Conservation (phyloP, 352 stramenopile species). For the Pythium aristosporum region DNA sequence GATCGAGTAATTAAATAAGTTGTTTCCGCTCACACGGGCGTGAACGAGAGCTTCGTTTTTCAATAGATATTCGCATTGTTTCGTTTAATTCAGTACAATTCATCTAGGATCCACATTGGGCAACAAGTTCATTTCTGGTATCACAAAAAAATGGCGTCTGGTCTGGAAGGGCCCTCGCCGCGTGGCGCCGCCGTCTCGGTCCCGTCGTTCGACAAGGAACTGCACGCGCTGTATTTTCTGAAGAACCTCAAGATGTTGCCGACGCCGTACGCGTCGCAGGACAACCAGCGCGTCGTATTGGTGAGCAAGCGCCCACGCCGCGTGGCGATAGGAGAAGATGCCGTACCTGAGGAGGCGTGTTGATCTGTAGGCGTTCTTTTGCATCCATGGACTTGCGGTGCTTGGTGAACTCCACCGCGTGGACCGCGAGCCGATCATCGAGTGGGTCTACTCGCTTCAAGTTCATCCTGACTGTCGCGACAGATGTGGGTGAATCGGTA, state of each 20-base stretch:
- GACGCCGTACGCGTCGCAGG: slow-evolving; percentile 72
- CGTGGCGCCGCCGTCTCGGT: neutral
- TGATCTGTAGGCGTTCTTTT: slow-evolving; percentile 70
- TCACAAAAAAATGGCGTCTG: neutral
- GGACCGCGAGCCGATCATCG: slow-evolving; percentile 67
- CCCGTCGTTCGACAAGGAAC: slow-evolving; percentile 58
- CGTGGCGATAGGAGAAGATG: neutral
- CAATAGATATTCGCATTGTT: slow-evolving; percentile 26
- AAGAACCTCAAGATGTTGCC: slow-evolving; percentile 71
- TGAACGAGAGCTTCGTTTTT: slow-evolving; percentile 8
- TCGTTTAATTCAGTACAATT: slow-evolving; percentile 16
- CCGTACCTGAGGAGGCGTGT: neutral
- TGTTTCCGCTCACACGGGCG: neutral
- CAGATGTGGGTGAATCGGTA: slow-evolving; percentile 31
- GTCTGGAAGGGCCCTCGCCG: neutral
- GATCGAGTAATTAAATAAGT: slow-evolving; percentile 69
- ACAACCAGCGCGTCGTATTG: slow-evolving; percentile 79
- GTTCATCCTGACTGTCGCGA: slow-evolving; percentile 68
- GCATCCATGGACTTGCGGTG: slow-evolving; percentile 77
- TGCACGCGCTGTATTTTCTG: slow-evolving; percentile 82
- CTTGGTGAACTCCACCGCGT: slow-evolving; percentile 75
- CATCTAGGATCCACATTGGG: neutral
- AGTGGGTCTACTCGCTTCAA: slow-evolving; percentile 87
- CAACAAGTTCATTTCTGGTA: neutral
- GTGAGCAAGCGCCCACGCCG: slow-evolving; percentile 22